Evolutionary conservation across 495 filamentous ascomycete genomes (phyloP).

Genomic region (Chlorociboria aeruginascens): DNA sequence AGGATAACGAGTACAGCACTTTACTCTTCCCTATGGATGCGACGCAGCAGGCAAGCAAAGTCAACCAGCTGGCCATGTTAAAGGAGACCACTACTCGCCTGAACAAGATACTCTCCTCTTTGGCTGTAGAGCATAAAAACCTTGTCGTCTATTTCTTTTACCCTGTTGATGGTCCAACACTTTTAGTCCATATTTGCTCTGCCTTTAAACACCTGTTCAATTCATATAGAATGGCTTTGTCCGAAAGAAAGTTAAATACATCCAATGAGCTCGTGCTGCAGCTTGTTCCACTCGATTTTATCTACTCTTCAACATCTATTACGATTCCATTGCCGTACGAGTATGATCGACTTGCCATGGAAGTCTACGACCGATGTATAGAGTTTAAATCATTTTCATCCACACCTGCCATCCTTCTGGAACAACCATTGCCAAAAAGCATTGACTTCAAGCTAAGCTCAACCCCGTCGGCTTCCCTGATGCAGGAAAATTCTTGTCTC

Average conservation of each 20-base stretch:
- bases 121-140: slow-evolving; percentile 40
- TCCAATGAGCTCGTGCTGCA: slow-evolving; percentile 70
- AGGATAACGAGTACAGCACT: slow-evolving; percentile 39
- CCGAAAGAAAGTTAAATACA: slow-evolving; percentile 35
- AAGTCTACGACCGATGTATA: slow-evolving; percentile 80
- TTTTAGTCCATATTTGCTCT: slow-evolving; percentile 64
- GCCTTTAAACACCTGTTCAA: slow-evolving; percentile 69
- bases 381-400: slow-evolving; percentile 38
- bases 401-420: slow-evolving; percentile 65
- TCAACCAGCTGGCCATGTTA: slow-evolving; percentile 10
- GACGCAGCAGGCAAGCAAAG: slow-evolving; percentile 1
- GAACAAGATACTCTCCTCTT: slow-evolving; percentile 30
- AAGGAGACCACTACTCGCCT: slow-evolving; percentile 21
- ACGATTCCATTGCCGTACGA: slow-evolving; percentile 55
- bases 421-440: slow-evolving; percentile 52
- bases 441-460: slow-evolving; percentile 70
- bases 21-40: slow-evolving; percentile 9
- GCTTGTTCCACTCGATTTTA: slow-evolving; percentile 60
- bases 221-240: slow-evolving; percentile 44
- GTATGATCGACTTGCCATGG: slow-evolving; percentile 58
- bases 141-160: slow-evolving; percentile 85
- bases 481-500: slow-evolving; percentile 75
- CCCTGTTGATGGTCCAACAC: slow-evolving; percentile 48
- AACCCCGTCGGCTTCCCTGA: slow-evolving; percentile 53
- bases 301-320: slow-evolving; percentile 53